These are phyloP conservation scores for Ascochyta fabae DNA, from an alignment of 2,329 filamentous ascomycete species.

Conservation along the genomic window DNA sequence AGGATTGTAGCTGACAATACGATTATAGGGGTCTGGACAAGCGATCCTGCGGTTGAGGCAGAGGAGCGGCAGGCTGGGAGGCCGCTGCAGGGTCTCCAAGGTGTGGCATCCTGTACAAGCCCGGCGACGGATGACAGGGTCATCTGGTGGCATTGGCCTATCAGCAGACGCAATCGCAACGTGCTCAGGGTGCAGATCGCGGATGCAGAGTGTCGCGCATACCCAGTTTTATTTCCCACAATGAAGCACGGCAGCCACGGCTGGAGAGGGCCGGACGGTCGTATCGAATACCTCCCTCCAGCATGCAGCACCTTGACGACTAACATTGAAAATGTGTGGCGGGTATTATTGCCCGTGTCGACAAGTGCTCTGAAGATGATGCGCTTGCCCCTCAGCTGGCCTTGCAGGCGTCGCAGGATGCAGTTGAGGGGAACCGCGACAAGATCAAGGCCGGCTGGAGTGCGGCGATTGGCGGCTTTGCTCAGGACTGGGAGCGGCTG, in stretches of 20 bases:
- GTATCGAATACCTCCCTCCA: conserved; percentile 1
- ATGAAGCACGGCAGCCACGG: conserved; percentile 11
- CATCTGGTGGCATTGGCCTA: conserved; percentile 45
- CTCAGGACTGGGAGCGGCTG: conserved; percentile 8
- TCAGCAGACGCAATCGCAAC: conserved; percentile 36
- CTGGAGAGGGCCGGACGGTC: conserved; percentile 8
- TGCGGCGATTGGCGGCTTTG: conserved; percentile 31
- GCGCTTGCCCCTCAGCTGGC: conserved; percentile 10
- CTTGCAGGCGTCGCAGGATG: conserved; percentile 9
- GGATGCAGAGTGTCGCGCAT: conserved; percentile 36
- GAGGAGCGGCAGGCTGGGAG: conserved; percentile 31
- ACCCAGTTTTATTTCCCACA: conserved; percentile 10
- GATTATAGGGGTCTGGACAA: conserved; percentile 35
- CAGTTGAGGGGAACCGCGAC: conserved; percentile 16
- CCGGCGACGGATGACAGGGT: conserved; percentile 32
- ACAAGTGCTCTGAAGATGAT: conserved; percentile 6
- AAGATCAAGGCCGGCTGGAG: conserved; percentile 7
- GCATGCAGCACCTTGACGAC: not conserved
- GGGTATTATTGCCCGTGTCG: conserved; percentile 10
- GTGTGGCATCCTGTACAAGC: conserved; percentile 13
- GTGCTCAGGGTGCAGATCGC: conserved; percentile 40
- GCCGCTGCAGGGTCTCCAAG: conserved; percentile 44
- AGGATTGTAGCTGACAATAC: conserved; percentile 33
- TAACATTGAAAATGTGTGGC: not conserved
- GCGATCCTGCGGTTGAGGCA: conserved; percentile 28